Evolutionary conservation across 192 early-diverging fungal species (phyloP), one percentile per base, ranked within the genome.

Genomic region (Kickxella alabastrina): DNA sequence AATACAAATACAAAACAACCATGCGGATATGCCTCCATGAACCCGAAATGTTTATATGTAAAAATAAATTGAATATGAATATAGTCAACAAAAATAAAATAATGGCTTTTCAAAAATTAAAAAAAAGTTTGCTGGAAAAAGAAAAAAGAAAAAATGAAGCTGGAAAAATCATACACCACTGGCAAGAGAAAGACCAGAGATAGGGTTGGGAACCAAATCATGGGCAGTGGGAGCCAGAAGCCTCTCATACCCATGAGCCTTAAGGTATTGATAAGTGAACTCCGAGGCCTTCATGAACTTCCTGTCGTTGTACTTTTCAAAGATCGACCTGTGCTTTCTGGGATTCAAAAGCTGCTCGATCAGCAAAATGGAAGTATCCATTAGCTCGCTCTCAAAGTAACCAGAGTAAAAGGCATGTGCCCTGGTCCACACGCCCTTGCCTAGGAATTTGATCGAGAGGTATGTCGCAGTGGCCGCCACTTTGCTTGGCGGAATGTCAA

Each of bases 391-490:
- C 52, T 85, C 84, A 29, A 73, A 63, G 75, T 90, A 92, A 4
- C 87, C 88, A 23, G 87, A 79, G 56, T 82, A 85, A 48, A 79
- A 74, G 10, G 60, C 70, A 23, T 89, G 80, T 28, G 81, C 79
- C 1, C 46, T 59, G 26, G 83, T 53, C 81, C 81, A 82, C 15
- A 39, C 43, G 8, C 60, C 67, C 32, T 74, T 56, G 40, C 49
- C 53, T 1, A 82, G 54, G 23, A 84, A 56, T 4, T 54, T 47
- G 41, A 65, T 46, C 2, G 81, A 57, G 13, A 80, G 44, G 29
- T 69, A 68, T 26, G 77, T 72, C 6, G 75, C 64, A 10, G 69
- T 49, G 1, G 81, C 79, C 0, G 77, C 83, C 0, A 74, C 52
- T 49, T 74, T 56, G 26, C 73, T 77, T 22, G 68, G 61, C 1